These are phyloP conservation scores for Ophiostoma piceae DNA, from an alignment of 2,329 filamentous ascomycete species.

Conservation along the genomic window DNA sequence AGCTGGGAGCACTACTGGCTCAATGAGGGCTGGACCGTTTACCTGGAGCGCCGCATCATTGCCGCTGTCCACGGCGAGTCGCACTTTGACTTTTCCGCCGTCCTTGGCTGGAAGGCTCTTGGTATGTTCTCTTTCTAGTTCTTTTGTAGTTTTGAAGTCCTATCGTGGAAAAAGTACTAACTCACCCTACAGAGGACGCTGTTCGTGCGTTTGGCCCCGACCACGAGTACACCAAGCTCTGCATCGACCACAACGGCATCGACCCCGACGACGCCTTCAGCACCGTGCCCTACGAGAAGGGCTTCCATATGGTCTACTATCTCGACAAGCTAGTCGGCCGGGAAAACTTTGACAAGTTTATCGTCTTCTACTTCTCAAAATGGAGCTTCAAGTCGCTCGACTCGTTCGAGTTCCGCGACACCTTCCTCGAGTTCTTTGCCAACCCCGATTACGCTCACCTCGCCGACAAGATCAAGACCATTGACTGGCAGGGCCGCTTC, in stretches of 20 bases:
- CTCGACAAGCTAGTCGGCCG: conserved; percentile 81
- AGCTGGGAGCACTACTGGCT: conserved; percentile 79
- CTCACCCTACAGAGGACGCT: conserved; percentile 56
- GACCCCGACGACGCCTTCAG: conserved; percentile 97
- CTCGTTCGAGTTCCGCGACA: conserved; percentile 89
- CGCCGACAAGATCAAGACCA: conserved; percentile 59
- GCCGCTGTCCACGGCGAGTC: conserved; percentile 73
- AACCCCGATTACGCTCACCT: conserved; percentile 57
- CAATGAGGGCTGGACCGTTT: conserved; percentile 86
- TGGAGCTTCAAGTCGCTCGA: conserved; percentile 85
- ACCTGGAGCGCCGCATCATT: conserved; percentile 81
- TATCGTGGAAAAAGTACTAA: background rate
- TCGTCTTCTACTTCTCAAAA: conserved; percentile 85
- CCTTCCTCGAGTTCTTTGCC: conserved; percentile 78
- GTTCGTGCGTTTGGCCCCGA: conserved; percentile 73
- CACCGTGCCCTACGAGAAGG: conserved; percentile 90
- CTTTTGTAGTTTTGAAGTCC: too few relatives aligned
- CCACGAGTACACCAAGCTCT: conserved; percentile 88
- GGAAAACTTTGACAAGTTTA: conserved; percentile 89
- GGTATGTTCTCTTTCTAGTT: background rate
- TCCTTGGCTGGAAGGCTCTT: conserved; percentile 86
- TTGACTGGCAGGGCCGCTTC: conserved; percentile 90
- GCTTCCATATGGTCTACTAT: conserved; percentile 88
- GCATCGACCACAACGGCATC: conserved; percentile 79
- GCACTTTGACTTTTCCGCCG: conserved; percentile 87